These are phyloP conservation scores for Babesia caballi DNA, from an alignment of 169 alveolate species.

Conservation along the genomic window DNA sequence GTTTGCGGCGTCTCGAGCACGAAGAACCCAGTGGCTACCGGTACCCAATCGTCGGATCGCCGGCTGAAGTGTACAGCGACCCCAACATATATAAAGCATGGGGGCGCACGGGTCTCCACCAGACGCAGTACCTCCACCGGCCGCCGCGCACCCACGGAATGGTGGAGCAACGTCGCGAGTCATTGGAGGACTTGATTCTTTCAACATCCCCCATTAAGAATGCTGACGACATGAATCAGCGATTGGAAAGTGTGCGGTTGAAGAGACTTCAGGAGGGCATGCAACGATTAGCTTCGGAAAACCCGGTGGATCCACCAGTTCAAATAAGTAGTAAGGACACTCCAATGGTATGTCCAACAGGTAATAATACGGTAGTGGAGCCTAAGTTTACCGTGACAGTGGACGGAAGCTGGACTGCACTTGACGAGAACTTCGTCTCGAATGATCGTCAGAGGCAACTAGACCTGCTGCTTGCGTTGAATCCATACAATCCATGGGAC, in stretches of 20 bases:
- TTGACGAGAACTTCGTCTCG: constrained; percentile 1
- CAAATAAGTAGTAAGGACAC: not conserved
- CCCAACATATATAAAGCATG: constrained; percentile 39
- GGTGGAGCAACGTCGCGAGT: not conserved
- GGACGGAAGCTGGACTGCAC: not conserved
- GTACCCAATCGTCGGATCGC: constrained; percentile 55
- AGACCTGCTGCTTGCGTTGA: constrained; percentile 19
- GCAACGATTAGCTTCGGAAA: no score
- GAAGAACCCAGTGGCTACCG: constrained; percentile 48
- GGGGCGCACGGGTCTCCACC: constrained; percentile 48
- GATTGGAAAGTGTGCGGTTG: constrained; percentile 4
- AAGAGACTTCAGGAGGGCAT: constrained; percentile 2
- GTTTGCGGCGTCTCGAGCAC: not conserved
- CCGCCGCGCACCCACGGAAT: constrained; percentile 2
- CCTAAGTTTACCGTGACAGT: not conserved
- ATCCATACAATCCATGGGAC: constrained; percentile 65
- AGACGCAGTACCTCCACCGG: not conserved
- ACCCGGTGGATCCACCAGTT: not conserved
- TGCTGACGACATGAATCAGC: not conserved
- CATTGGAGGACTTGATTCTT: constrained; percentile 29
- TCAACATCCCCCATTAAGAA: not conserved
- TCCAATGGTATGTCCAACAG: no score
- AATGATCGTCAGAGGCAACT: constrained; percentile 34
- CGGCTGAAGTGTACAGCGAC: constrained; percentile 37
- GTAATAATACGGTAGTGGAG: no score